Conservation (phyloP, 2,329 filamentous ascomycete species). For the Penicillium sp. region DNA sequence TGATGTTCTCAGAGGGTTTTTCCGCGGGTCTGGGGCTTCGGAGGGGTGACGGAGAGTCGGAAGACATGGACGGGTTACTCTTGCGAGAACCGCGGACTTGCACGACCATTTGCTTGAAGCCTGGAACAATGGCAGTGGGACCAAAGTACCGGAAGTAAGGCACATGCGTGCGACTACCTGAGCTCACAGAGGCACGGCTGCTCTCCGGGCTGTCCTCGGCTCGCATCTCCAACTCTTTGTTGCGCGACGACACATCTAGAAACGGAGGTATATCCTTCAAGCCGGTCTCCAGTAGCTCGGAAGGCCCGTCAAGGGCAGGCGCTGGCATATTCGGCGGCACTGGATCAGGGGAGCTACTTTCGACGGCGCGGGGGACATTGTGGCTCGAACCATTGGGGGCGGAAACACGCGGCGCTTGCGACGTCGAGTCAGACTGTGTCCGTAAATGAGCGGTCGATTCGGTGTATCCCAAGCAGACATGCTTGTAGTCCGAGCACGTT, state of each 20-base stretch:
- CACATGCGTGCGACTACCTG: slow-evolving; percentile 52
- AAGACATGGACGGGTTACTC: slow-evolving; percentile 42
- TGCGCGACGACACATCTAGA: slow-evolving; percentile 19
- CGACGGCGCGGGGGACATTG: slow-evolving; percentile 17
- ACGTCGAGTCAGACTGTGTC: slow-evolving; percentile 32
- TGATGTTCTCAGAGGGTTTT: slow-evolving; percentile 22
- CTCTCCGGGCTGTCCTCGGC: slow-evolving; percentile 38
- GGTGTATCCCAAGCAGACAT: slow-evolving; percentile 68
- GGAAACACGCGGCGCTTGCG: slow-evolving; percentile 21
- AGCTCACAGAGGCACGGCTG: slow-evolving; percentile 42
- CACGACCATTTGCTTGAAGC: slow-evolving; percentile 83
- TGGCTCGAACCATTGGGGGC: slow-evolving; percentile 21
- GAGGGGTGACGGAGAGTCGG: slow-evolving; percentile 39
- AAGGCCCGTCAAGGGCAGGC: slow-evolving; percentile 14
- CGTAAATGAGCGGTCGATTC: slow-evolving; percentile 45
- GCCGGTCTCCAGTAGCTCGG: slow-evolving; percentile 17
- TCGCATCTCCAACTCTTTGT: slow-evolving; percentile 30
- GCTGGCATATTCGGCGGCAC: slow-evolving; percentile 6
- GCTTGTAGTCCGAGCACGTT: slow-evolving; percentile 71
- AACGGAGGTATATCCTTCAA: slow-evolving; percentile 18
- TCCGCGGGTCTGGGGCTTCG: slow-evolving; percentile 35
- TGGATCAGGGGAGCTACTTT: slow-evolving; percentile 32
- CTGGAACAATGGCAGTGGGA: slow-evolving; percentile 85
- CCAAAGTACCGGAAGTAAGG: slow-evolving; percentile 92
- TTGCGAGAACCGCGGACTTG: slow-evolving; percentile 59